Base-by-base conservation (phyloP, 257 asterid species). In the Solanum paucissectum region DNA sequence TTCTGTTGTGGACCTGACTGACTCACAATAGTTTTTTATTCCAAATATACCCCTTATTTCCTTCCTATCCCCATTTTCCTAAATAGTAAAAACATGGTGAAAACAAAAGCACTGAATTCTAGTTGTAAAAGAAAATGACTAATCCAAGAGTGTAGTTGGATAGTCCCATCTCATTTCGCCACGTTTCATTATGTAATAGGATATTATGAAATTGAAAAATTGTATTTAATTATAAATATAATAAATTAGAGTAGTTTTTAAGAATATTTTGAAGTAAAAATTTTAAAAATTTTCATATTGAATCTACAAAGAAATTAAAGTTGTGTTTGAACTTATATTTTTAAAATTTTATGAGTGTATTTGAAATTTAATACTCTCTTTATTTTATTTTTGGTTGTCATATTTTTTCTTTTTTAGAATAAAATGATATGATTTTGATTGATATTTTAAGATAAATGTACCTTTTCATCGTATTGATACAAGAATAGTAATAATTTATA, bases 1-100 rank as follows among this genome's bases (percentile, higher is more conserved):
- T 88, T 75, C 87, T 86, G 90, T 90, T 92, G 90, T 91, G 91
- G 90, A 88, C 94, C 92, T 86, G 72, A 87, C 86, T 52, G 23
- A 52, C 23, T 44, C n/a, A 79, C 60, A 21, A 86, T 72, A 49
- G 29, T 81, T 46, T 46, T 20, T 14, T 73, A 33, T 85, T 5
- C 87, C 89, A 18, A 73, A 75, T 55, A 49, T 52, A 66, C 89
- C 55, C 23, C 71, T 1, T 44, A 38, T 66, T 44, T 44, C 38
- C 82, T 44, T 44, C 38, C 23, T 52, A 21, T 12, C 25, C 64
- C 81, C 12, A 55, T 55, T 55, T 18, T 55, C n/a, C n/a, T 55
- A 18, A 18, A 14, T 14, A 49, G 21, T 49, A 49, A 44, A 44
- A 44, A 49, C 72, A 40, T n/a, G 33, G 38, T 68, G 21, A 62